A percentile compares a stretch with the other conserved stretches of the same genome.
phyloP scores from a whole-genome alignment of 306 rosid genomes.

The Acacia acuminata region DNA sequence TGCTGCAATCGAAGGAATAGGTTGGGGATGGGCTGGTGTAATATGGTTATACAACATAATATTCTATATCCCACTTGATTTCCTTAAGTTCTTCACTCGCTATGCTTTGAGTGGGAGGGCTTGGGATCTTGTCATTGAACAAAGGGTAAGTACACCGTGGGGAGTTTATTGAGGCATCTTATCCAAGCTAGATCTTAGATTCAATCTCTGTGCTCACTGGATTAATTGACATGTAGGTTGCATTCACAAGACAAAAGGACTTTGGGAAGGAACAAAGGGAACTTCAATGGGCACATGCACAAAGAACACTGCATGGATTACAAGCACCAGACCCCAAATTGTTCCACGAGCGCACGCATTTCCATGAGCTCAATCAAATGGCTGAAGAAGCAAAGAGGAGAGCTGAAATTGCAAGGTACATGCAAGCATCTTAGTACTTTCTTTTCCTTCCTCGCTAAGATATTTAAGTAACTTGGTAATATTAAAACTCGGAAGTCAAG shows the following conservation, averaged over 20 bases:
- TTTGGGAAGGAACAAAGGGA: slow-evolving; percentile 96
- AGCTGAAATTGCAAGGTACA: slow-evolving; percentile 93
- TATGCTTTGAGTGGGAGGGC: slow-evolving; percentile 93
- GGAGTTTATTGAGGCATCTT: slow-evolving; percentile 24
- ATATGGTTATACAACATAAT: slow-evolving; percentile 89
- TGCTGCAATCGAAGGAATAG: slow-evolving; percentile 96
- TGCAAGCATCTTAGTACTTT: neutral
- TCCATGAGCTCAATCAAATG: slow-evolving; percentile 87
- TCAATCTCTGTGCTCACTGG: slow-evolving; percentile 13
- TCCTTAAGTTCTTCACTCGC: slow-evolving; percentile 80
- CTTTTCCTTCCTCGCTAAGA: neutral
- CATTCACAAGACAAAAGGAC: slow-evolving; percentile 99
- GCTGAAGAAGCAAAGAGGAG: slow-evolving; percentile 99
- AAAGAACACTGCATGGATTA: slow-evolving; percentile 90
- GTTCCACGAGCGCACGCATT: slow-evolving; percentile 82
- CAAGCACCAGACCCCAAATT: slow-evolving; percentile 85
- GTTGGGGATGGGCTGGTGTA: slow-evolving; percentile 99
- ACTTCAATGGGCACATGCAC: slow-evolving; percentile 99
- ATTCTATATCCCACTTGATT: slow-evolving; percentile 88
- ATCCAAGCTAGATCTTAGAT: neutral
- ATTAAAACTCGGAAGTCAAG: neutral
- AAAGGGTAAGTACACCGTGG: slow-evolving; percentile 63
- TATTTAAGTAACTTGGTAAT: too few species aligned
- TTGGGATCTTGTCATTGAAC: slow-evolving; percentile 98
- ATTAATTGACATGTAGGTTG: slow-evolving; percentile 59